Conservation (phyloP, 2,329 filamentous ascomycete genomes). For the Ophiostoma piceae region DNA sequence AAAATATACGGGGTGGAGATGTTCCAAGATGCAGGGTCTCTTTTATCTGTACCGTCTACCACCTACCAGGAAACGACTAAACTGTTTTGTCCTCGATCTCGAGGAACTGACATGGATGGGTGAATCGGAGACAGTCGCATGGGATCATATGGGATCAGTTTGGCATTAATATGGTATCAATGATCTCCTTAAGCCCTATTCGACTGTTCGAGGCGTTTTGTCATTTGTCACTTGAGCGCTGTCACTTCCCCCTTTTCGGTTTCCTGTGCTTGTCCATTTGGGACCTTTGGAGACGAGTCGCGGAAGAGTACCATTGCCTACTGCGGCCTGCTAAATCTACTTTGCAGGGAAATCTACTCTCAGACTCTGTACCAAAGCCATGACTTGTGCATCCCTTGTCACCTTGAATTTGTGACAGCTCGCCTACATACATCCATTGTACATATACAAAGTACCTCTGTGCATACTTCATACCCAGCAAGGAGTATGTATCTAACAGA, state of each 20-base stretch:
- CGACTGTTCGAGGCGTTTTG: background rate
- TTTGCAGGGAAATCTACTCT: no score
- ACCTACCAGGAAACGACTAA: background rate
- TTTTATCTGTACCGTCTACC: background rate
- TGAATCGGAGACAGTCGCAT: background rate
- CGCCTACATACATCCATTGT: background rate
- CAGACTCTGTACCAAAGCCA: background rate
- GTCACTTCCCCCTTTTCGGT: background rate
- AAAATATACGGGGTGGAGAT: slow-evolving; percentile 1
- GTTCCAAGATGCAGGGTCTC: background rate
- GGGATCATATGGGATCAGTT: background rate
- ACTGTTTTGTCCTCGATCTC: background rate
- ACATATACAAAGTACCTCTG: background rate
- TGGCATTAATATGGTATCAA: background rate
- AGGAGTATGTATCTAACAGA: background rate
- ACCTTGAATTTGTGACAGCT: slow-evolving; percentile 8
- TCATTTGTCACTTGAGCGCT: background rate
- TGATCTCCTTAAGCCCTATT: background rate
- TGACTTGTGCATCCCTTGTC: slow-evolving; percentile 4
- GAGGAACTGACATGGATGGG: background rate
- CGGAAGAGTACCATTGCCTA: background rate
- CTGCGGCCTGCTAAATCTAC: background rate
- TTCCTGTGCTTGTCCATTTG: background rate
- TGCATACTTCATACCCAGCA: no score
- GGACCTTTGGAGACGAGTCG: background rate